phyloP scores from a whole-genome alignment of 352 stramenopile genomes.

The Elongisporangium prolatum region DNA sequence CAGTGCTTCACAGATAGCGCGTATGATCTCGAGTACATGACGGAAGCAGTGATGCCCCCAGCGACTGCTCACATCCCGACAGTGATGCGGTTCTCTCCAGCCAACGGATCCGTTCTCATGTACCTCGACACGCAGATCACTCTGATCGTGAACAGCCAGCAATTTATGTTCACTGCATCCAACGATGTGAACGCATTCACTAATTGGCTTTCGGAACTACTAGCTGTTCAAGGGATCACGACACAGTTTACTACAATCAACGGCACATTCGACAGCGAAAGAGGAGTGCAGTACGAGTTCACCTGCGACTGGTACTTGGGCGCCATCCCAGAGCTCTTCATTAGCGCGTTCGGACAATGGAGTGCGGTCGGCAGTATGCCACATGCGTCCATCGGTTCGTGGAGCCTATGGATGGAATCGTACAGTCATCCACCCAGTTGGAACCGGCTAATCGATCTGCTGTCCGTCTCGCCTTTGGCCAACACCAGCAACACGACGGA shows the following conservation, averaged over 20 bases:
- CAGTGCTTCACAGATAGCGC: background rate
- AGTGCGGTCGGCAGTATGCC: background rate
- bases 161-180: background rate
- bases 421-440: background rate
- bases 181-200: background rate
- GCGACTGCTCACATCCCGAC: slow-evolving; percentile 3
- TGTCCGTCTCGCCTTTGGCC: background rate
- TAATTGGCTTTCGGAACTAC: background rate
- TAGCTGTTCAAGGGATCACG: background rate
- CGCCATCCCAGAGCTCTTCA: background rate
- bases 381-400: background rate
- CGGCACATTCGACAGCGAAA: background rate
- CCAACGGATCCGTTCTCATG: background rate
- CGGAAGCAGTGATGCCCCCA: background rate
- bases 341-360: background rate
- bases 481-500: background rate
- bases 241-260: background rate
- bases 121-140: background rate
- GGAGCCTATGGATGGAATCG: background rate
- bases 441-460: background rate
- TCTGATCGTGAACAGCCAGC: background rate
- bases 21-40: slow-evolving; percentile 7
- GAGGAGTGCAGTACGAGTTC: background rate
- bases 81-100: background rate
- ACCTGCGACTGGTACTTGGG: background rate